These are phyloP conservation scores for Boletus smithii DNA, from an alignment of 1,284 basidiomycete species.

Conservation along the genomic window DNA sequence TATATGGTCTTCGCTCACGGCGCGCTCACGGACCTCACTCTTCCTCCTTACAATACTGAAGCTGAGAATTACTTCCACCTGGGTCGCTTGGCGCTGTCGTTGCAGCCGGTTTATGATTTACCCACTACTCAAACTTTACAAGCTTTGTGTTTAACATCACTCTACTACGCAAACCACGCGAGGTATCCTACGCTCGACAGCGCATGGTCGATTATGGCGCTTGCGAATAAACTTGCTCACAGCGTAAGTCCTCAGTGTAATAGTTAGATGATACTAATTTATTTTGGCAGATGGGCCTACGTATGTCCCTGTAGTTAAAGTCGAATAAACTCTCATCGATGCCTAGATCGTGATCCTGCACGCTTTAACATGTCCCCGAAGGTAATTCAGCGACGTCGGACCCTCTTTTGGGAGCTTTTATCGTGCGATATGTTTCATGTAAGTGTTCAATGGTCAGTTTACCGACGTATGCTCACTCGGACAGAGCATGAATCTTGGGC, in stretches of 20 bases:
- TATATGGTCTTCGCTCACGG: constrained; percentile 60
- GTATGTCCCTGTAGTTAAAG: constrained; percentile 35
- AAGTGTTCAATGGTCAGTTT: constrained; percentile 12
- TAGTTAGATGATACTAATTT: constrained; percentile 10
- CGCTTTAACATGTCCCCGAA: constrained; percentile 54
- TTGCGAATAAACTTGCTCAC: constrained; percentile 55
- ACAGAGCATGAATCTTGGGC: constrained; percentile 51
- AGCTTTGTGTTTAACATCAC: constrained; percentile 52
- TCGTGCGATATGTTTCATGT: constrained; percentile 50
- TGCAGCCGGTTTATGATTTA: constrained; percentile 61
- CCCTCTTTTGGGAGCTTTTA: constrained; percentile 59
- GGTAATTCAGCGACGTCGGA: constrained; percentile 51
- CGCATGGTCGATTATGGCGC: constrained; percentile 47
- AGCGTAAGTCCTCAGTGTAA: constrained; percentile 41
- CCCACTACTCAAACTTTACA: constrained; percentile 61
- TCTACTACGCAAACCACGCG: constrained; percentile 53
- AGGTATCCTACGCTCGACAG: constrained; percentile 51
- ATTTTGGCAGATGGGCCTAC: constrained; percentile 48
- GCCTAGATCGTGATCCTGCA: constrained; percentile 58
- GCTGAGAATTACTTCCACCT: constrained; percentile 60
- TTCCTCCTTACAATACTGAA: constrained; percentile 56
- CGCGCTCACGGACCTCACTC: constrained; percentile 59
- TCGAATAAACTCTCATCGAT: constrained; percentile 8
- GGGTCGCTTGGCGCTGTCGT: constrained; percentile 51
- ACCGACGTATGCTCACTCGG: constrained; percentile 6